Base-by-base conservation (phyloP, 2,329 filamentous ascomycete genomes). In the Fusarium sp. region DNA sequence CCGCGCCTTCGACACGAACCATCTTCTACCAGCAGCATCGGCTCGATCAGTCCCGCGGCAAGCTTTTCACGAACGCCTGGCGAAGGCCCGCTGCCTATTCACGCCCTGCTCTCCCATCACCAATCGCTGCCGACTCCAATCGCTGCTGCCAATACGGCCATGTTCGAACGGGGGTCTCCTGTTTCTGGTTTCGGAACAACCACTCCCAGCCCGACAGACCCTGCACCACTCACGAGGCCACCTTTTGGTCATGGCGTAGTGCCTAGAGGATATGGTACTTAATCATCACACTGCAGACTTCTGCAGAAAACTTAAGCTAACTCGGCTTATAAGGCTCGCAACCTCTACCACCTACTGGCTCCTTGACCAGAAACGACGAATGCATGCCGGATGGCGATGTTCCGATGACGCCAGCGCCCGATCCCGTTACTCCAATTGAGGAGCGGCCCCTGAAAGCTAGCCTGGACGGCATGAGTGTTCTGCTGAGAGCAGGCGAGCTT, bases 401-500 rank as follows among this genome's bases (percentile, higher is more conserved):
- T 28, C 41, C 77, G 44, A 80, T 77, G 76, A 76, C 72, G 8
- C 58, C 74, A 15, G 67, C 72, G 34, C 63, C 71, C 47, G 69
- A 74, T 49, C 59, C 70, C 8, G 47, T 61, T 18, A 57, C 67
- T 6, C 50, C 71, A 16, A 77, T 40, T 30, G 50, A 68, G 16
- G 51, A 52, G 23, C 67, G 67, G 7, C 74, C 77, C 8, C 37
- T 50, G 4, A 77, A 72, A 46, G 46, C 59, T 11, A 74, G 74
- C 5, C 76, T 89, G 20, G 87, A 89, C 64, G 87, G 87, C 3
- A 86, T 90, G 78, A 87, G 82, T 62, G 87, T 87, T 8, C 77
- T 90, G 12, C 75, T 89, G 3, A 82, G 81, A 63, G 88, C 88
- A 11, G 86, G 87, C 33, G 87, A 89, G 69, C 86, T 89, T 63